phyloP scores from a whole-genome alignment of 345 rosid genomes.

The Brassica incana region DNA sequence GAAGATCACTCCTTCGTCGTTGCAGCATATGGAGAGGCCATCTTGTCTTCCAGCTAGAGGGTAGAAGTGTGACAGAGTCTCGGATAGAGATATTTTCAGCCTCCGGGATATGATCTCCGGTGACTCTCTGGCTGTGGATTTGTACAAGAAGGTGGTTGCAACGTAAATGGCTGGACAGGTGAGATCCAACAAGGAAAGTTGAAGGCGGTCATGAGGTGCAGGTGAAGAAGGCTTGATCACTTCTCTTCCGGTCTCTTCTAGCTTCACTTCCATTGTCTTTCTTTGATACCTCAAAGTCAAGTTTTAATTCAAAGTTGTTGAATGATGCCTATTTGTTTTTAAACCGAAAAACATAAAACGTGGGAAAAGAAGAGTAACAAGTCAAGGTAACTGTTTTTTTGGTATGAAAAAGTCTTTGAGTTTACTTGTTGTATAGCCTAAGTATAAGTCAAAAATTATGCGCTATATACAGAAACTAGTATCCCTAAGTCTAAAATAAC shows the following conservation, averaged over 20 bases:
- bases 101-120: background rate
- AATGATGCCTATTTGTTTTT: too few species aligned
- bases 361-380: too few species aligned
- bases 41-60: conserved; percentile 3
- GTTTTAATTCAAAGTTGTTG: background rate
- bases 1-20: conserved; percentile 6
- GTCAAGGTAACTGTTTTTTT: too few species aligned
- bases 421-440: too few species aligned
- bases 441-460: too few species aligned
- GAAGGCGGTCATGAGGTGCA: conserved; percentile 4
- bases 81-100: conserved; percentile 1
- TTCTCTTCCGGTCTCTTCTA: background rate
- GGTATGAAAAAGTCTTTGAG: too few species aligned
- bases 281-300: background rate
- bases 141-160: background rate
- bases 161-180: background rate
- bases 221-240: conserved; percentile 2
- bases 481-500: too few species aligned
- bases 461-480: too few species aligned
- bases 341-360: too few species aligned
- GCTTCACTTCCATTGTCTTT: background rate
- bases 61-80: background rate
- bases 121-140: background rate
- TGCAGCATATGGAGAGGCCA: background rate
- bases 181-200: background rate